A percentile compares a stretch with the other conserved stretches of the same genome.
Conservation (phyloP, 257 asterid genomes). For the Paraleonurus japonicus region DNA sequence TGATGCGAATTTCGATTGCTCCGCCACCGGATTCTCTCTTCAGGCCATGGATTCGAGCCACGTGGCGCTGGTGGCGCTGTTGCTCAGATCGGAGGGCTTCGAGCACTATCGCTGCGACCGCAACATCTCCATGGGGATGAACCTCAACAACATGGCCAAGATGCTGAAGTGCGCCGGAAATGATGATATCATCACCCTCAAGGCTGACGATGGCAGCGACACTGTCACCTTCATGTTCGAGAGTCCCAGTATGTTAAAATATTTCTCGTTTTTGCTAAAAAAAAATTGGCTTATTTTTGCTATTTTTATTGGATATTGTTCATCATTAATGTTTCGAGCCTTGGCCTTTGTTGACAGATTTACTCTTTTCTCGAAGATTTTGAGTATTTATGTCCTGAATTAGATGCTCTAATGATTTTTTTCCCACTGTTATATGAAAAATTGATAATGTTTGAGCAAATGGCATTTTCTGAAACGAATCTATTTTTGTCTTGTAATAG, state of each 20-base stretch:
- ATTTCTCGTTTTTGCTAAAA: neutral
- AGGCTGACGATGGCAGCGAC: slow-evolving; percentile 68
- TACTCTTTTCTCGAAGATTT: neutral
- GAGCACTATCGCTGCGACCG: slow-evolving; percentile 76
- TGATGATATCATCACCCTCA: slow-evolving; percentile 62
- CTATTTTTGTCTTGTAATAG: neutral
- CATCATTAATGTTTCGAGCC: neutral
- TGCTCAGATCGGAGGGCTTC: slow-evolving; percentile 62
- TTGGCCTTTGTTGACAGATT: neutral
- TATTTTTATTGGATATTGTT: neutral
- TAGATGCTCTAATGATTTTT: neutral
- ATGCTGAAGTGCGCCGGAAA: slow-evolving; percentile 65
- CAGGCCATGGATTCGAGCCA: slow-evolving; percentile 75
- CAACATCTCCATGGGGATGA: slow-evolving; percentile 63
- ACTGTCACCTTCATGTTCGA: slow-evolving; percentile 67
- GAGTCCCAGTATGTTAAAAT: slow-evolving; percentile 48
- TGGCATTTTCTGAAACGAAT: neutral
- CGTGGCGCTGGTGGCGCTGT: slow-evolving; percentile 64
- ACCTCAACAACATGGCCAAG: slow-evolving; percentile 52
- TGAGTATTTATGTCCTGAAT: neutral
- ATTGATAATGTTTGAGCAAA: neutral
- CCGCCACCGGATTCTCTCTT: slow-evolving; percentile 61
- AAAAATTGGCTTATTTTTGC: neutral
- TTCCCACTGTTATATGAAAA: neutral
- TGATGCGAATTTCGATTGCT: slow-evolving; percentile 65